Evolutionary conservation across 306 rosid genomes (phyloP), one percentile per base, ranked within the genome.

Genomic region (Cucumis cinereus): DNA sequence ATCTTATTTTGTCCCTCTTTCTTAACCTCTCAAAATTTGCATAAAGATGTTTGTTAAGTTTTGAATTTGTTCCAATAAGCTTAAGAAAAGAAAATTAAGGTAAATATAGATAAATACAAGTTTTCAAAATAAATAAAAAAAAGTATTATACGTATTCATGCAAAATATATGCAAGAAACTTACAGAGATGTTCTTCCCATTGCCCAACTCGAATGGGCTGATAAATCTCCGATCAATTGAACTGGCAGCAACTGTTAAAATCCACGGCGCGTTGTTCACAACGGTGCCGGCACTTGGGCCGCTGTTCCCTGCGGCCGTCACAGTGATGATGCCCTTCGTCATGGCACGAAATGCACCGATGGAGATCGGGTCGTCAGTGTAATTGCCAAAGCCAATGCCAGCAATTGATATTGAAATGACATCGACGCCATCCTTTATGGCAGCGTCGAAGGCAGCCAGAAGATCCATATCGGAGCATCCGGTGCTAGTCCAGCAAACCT

Each of bases 381-480:
- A 91, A 28, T 41, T 80, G 0, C 40, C 14, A n/a, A 22, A 19
- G 11, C 88, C 94, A 6, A 5, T 20, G 71, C 98, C 98, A 20
- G 94, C 94, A 7, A 91, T 87, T 0, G 97, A 93, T 68, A 91
- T 59, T 1, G 98, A 91, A 80, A 93, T 93, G 63, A 93, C 90
- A 85, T 93, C 96, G 5, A 87, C 98, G 0, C 98, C 97, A 26
- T 93, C 98, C 3, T 86, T 82, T 66, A 90, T 87, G 56, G 98
- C 98, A 10, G 97, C 90, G n/a, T 93, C 98, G 74, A 85, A 93
- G 50, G 88, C 97, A 0, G 97, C 97, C 11, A 93, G 86, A 75
- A 93, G 79, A 79, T 93, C 97, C 89, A 93, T 91, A 81, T 93
- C 96, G 0, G 94, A 10, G 79, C 98, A 93, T 56, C 89, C 96